Conservation (phyloP, 192 early-diverging fungal species). For the Chytriomyces sp. region DNA sequence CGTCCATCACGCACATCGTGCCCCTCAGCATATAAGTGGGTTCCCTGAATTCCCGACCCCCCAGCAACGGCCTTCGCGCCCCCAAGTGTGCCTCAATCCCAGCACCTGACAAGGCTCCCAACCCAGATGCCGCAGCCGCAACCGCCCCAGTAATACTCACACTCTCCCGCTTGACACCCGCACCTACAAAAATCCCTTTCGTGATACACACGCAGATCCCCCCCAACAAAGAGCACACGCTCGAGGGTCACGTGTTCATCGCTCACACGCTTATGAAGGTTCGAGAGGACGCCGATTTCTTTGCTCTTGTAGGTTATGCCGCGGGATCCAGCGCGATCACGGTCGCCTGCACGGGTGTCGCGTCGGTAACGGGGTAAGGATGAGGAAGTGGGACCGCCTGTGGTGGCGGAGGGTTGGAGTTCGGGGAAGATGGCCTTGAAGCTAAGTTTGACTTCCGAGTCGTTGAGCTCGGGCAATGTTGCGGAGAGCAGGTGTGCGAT, state of each 20-base stretch:
- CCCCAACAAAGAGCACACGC: not conserved
- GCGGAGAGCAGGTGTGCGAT: not conserved
- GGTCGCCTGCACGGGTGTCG: not conserved
- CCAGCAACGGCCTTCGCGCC: not conserved
- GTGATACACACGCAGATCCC: constrained; percentile 4
- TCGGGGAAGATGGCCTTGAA: constrained; percentile 15
- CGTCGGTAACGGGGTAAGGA: too few relatives aligned
- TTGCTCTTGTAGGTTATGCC: not conserved
- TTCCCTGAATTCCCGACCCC: not conserved
- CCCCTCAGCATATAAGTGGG: too few relatives aligned
- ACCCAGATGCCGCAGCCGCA: not conserved
- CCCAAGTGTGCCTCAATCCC: not conserved
- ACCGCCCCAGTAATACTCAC: not conserved
- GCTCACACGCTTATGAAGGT: not conserved
- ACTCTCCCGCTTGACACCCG: not conserved
- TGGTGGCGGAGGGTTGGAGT: not conserved
- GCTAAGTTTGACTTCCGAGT: constrained; percentile 12
- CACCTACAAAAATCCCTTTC: constrained; percentile 14
- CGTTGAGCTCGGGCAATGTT: not conserved
- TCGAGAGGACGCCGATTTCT: constrained; percentile 20
- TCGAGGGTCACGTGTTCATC: constrained; percentile 9
- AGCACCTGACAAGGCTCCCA: not conserved
- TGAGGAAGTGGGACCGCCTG: not conserved
- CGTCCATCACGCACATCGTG: too few relatives aligned
- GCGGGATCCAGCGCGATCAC: not conserved